Conservation (phyloP, 371 early-diverging fungal genomes). For the Rhizopus sp. region DNA sequence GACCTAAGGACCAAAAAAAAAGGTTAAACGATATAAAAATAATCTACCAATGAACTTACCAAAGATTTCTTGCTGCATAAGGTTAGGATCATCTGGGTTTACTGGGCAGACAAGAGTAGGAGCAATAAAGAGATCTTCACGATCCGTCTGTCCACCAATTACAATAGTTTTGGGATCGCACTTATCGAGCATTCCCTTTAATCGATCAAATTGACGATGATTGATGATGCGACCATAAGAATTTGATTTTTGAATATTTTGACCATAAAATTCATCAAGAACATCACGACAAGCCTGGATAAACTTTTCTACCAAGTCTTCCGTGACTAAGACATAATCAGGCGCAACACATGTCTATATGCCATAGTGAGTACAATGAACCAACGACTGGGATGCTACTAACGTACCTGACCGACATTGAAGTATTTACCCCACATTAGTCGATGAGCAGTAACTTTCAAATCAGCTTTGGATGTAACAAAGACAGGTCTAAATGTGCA, state of each 20-base stretch:
- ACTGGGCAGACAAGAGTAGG: constrained; percentile 70
- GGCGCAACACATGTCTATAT: constrained; percentile 83
- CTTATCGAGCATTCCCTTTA: constrained; percentile 56
- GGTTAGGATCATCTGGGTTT: constrained; percentile 39
- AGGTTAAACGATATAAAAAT: background rate
- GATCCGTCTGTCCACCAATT: constrained; percentile 59
- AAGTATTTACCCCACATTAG: constrained; percentile 79
- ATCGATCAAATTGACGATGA: constrained; percentile 68
- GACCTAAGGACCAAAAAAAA: constrained; percentile 40
- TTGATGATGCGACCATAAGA: constrained; percentile 75
- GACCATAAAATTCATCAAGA: constrained; percentile 53
- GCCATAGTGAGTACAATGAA: background rate
- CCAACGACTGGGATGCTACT: background rate
- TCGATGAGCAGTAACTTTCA: constrained; percentile 70
- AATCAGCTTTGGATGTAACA: constrained; percentile 68
- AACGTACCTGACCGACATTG: constrained; percentile 80
- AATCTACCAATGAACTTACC: constrained; percentile 24
- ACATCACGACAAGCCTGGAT: constrained; percentile 47
- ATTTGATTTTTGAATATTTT: constrained; percentile 44
- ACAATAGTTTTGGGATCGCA: constrained; percentile 48
- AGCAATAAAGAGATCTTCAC: constrained; percentile 61
- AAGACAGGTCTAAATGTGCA: constrained; percentile 61
- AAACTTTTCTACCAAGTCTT: constrained; percentile 55
- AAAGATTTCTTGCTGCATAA: constrained; percentile 82
- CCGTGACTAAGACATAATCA: constrained; percentile 78